Base-by-base conservation (phyloP, 169 alveolate genomes). In the Eimeria brunetti region DNA sequence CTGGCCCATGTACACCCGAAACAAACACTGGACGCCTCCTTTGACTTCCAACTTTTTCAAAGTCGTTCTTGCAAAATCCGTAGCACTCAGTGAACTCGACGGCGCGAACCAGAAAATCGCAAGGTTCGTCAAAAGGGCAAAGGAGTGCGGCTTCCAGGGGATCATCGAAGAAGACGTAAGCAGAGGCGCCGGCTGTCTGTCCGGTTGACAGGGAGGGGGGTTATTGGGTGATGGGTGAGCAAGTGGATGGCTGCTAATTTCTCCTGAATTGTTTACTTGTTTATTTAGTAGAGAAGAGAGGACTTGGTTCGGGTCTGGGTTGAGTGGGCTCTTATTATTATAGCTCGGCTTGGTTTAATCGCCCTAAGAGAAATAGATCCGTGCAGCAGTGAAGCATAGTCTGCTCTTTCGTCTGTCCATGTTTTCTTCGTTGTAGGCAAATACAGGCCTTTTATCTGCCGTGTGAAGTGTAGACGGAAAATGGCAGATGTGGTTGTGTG, bases 1-100 rank as follows among this genome's bases (percentile, higher is more conserved):
- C 41, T 93, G 96, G 96, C 96, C 96, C 12, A 62, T 93, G 69
- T 93, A 93, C 93, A 83, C 96, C n/a, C 96, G 89, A 20, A 51
- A 44, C 36, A 83, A 71, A 49, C 53, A 83, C 49, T 93, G 96
- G 96, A 46, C 30, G 14, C 91, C 73, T 1, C 96, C 96, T 30
- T n/a, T 56, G 64, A 71, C 81, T 9, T 58, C 80, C 7, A 81
- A 81, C 16, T 93, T 81, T 83, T 93, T 93, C 78, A 86, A 86
- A 41, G 81, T 86, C 49, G 92, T 86, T 18, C 81, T 86, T 20
- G 92, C 92, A 27, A 86, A 86, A 67, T 86, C 92, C 67, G 71
- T 86, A 8, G 92, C 92, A 18, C 83, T 86, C 51, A 62, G 81
- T 12, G 92, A 86, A 18, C 64, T 86, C 81, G 81, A 64, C 41